These are phyloP conservation scores for Phytopythium cucurbitacearum DNA, from an alignment of 352 stramenopile species.

Conservation along the genomic window DNA sequence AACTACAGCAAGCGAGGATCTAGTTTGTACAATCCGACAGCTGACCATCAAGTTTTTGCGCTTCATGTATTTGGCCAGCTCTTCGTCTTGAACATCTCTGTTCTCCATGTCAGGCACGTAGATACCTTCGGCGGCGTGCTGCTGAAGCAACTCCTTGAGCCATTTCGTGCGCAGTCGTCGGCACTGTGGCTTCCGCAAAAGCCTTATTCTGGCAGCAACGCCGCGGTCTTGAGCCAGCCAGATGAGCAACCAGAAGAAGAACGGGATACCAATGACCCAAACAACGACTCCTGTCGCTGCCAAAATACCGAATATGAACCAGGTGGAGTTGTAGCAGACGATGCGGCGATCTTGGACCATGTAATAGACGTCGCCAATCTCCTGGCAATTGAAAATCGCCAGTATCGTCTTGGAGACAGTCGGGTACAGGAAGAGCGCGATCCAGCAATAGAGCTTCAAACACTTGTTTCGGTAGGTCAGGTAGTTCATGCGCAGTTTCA, in stretches of 20 bases:
- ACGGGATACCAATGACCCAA: slow-evolving; percentile 73
- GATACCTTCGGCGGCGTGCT: slow-evolving; percentile 39
- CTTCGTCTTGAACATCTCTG: slow-evolving; percentile 49
- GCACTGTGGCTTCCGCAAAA: slow-evolving; percentile 42
- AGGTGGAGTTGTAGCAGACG: slow-evolving; percentile 61
- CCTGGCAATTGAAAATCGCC: slow-evolving; percentile 78
- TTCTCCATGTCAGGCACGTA: slow-evolving; percentile 56
- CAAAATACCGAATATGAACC: slow-evolving; percentile 58
- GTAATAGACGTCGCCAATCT: slow-evolving; percentile 55
- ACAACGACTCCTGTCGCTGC: slow-evolving; percentile 50
- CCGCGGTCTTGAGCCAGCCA: slow-evolving; percentile 56
- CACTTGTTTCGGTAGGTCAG: slow-evolving; percentile 79
- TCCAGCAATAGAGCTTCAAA: slow-evolving; percentile 75
- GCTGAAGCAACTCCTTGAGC: slow-evolving; percentile 48
- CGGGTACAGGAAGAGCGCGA: slow-evolving; percentile 70
- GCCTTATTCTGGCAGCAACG: slow-evolving; percentile 35
- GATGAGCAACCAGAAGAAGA: slow-evolving; percentile 78
- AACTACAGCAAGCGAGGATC: neutral
- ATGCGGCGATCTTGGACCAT: slow-evolving; percentile 64
- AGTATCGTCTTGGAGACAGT: slow-evolving; percentile 77
- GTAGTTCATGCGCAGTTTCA: slow-evolving; percentile 84
- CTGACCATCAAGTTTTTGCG: slow-evolving; percentile 60
- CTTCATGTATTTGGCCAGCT: slow-evolving; percentile 73
- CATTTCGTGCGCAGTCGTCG: slow-evolving; percentile 46
- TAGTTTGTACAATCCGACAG: neutral